Evolutionary conservation across 805 yeast genomes (phyloP), one percentile per base, ranked within the genome.

Genomic region (Starmerella bombi): DNA sequence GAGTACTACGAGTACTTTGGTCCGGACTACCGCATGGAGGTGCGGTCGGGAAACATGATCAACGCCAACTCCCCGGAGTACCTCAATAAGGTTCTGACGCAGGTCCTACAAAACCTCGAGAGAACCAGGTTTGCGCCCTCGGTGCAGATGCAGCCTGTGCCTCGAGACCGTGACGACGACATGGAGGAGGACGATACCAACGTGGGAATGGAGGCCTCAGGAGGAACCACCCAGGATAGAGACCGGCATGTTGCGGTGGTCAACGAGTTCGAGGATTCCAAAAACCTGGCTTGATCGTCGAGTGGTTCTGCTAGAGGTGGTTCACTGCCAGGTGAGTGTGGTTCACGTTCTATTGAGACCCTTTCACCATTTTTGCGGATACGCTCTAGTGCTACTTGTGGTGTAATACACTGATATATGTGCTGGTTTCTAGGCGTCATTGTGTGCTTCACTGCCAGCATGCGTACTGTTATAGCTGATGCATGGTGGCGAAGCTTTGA

Each of bases 1-100:
- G 97, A 88, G 59, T 88, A 88, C 64, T 88, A 83, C 63, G 97
- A 88, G 63, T 88, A 88, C 65, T 88, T 80, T 60, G 97, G 96
- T 0, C 98, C 98, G 3, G 96, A 88, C 63, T 88, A 88, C 61
- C 79, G 84, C 60, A 70, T 88, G 45, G 95, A 88, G 57, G 98
- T 88, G 37, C 71, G 95, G 49, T 93, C 95, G 10, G 80, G 93
- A 10, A 88, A 88, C 62, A 88, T 88, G 97, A 82, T 80, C 65
- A 88, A 88, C 62, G 94, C 94, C 38, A 88, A 88, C 62, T 74
- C 88, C 19, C 88, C 93, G 19, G 96, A 86, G 59, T 88, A 85
- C 58, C 67, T 88, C 53, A 83, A 84, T 61, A 80, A 83, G 60
- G 77, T 88, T 38, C 64, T 84, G 55, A 70, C 81, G 10, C 81